A percentile compares a stretch with the other conserved stretches of the same genome.
phyloP scores from a whole-genome alignment of 208 protist species.

The Leishmania tropica region DNA sequence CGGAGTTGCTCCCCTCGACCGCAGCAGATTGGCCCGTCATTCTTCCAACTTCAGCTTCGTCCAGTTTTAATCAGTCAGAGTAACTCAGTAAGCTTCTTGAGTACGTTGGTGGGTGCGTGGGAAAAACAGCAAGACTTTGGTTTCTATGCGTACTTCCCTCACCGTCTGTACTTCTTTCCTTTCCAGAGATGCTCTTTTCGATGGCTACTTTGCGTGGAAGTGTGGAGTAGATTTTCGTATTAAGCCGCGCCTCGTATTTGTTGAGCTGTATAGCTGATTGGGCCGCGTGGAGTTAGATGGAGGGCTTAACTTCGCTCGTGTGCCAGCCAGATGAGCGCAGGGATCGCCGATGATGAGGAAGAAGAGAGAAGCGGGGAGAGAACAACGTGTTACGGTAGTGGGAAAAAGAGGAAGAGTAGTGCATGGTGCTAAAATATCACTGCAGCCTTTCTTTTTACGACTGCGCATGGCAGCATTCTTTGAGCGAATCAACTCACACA shows the following conservation, averaged over 20 bases:
- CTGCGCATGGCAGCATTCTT: background rate
- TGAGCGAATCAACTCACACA: background rate
- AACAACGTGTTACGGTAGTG: background rate
- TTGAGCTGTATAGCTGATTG: background rate
- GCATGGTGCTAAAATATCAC: background rate
- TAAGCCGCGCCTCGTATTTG: background rate
- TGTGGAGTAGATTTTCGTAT: background rate
- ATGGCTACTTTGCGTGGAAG: background rate
- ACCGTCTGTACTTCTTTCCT: background rate
- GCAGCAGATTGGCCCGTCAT: conserved; percentile 4
- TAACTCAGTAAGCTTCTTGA: background rate
- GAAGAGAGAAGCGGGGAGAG: background rate
- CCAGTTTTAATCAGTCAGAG: background rate
- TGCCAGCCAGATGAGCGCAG: background rate
- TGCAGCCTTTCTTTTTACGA: background rate
- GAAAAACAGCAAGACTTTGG: background rate
- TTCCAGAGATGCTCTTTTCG: background rate
- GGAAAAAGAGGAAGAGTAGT: background rate
- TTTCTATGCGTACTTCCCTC: background rate
- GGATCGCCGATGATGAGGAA: background rate
- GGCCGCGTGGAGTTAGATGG: background rate
- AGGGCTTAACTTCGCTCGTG: background rate
- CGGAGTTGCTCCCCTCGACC: background rate
- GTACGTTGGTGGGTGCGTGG: background rate
- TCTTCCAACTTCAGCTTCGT: background rate